A percentile compares a stretch with the other conserved stretches of the same genome.
Conservation (phyloP, 1,284 basidiomycete species). For the Ganoderma resinaceum region DNA sequence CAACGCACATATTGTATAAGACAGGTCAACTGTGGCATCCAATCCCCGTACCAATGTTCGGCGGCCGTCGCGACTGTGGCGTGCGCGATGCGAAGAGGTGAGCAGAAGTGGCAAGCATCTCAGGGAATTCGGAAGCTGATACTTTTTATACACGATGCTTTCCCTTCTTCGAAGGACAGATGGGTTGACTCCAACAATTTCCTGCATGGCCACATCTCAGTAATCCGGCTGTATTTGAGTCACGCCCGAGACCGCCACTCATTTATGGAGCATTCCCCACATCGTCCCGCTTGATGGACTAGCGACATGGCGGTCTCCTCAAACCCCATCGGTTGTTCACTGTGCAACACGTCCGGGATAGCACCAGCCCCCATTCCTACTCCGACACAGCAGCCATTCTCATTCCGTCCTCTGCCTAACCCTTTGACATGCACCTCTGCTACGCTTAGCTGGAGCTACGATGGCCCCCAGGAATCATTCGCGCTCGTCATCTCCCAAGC, state of each 20-base stretch:
- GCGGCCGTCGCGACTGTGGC: background rate
- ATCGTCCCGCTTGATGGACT: background rate
- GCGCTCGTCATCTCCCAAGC: slow-evolving; percentile 11
- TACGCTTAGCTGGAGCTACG: slow-evolving; percentile 31
- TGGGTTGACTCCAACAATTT: background rate
- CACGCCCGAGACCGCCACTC: background rate
- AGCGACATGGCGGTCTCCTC: background rate
- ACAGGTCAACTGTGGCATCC: background rate
- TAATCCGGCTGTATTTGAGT: slow-evolving; percentile 1
- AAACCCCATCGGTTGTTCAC: background rate
- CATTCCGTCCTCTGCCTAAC: slow-evolving; percentile 21
- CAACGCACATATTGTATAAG: background rate
- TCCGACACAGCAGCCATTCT: slow-evolving; percentile 7
- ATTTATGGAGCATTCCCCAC: background rate
- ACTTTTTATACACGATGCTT: background rate
- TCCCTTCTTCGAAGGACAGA: background rate
- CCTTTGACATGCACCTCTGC: slow-evolving; percentile 31
- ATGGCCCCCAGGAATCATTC: slow-evolving; percentile 17
- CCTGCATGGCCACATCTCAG: background rate
- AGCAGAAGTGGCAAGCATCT: background rate
- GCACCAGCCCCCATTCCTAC: background rate
- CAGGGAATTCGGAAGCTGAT: background rate
- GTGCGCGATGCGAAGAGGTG: slow-evolving; percentile 3
- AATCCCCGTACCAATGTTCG: background rate
- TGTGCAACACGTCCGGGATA: background rate